These are phyloP conservation scores for Asterophora parasitica DNA, from an alignment of 768 basidiomycete species.

Conservation along the genomic window DNA sequence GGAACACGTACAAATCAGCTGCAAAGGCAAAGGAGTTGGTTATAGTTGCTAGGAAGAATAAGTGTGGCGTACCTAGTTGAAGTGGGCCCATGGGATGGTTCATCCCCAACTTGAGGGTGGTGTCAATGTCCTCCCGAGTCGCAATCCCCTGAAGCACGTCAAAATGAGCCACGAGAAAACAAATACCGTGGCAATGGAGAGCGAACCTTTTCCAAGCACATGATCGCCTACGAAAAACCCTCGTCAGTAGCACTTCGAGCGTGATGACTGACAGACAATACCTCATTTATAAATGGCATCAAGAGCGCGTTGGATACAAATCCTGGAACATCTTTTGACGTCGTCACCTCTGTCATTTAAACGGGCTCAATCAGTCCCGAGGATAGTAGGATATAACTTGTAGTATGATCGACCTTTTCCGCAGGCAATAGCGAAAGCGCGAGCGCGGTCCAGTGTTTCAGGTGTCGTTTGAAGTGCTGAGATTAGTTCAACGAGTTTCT, in stretches of 20 bases:
- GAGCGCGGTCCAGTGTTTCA: conserved; percentile 70
- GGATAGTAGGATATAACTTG: background rate
- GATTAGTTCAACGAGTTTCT: conserved; percentile 96
- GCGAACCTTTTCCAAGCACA: conserved; percentile 82
- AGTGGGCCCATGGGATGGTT: conserved; percentile 93
- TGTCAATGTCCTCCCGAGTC: conserved; percentile 92
- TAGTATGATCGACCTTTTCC: conserved; percentile 63
- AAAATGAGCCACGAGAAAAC: background rate
- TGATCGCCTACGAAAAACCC: conserved; percentile 62
- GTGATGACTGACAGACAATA: conserved; percentile 18
- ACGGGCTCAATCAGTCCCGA: background rate
- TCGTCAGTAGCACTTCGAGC: background rate
- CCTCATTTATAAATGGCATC: conserved; percentile 98
- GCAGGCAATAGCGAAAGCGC: conserved; percentile 80
- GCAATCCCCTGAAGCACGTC: conserved; percentile 64
- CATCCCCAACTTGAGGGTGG: conserved; percentile 90
- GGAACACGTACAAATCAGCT: conserved; percentile 53
- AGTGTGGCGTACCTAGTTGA: conserved; percentile 57
- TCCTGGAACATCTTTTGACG: conserved; percentile 88
- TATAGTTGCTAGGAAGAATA: background rate
- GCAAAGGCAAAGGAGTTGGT: conserved; percentile 4
- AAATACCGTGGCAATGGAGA: background rate
- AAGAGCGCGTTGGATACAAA: conserved; percentile 93
- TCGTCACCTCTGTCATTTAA: conserved; percentile 69
- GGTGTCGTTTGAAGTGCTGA: conserved; percentile 86